Base-by-base conservation (phyloP, 495 filamentous ascomycete genomes). In the Tetracladium marchalianum region DNA sequence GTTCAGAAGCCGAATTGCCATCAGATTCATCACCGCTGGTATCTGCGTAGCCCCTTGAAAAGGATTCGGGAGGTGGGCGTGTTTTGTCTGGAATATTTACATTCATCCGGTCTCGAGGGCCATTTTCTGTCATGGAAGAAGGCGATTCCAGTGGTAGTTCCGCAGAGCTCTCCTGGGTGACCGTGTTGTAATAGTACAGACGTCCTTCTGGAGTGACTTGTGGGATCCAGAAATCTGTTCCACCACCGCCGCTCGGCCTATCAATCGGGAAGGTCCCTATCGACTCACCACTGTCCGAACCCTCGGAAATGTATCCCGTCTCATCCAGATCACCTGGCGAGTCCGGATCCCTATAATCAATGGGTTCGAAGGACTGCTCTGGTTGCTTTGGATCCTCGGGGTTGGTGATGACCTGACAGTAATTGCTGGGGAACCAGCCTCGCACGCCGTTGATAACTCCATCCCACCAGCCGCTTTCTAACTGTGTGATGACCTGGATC, bases 381-480 rank as follows among this genome's bases (percentile, higher is more conserved):
- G 72, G 75, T 35, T 68, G 49, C 19, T 46, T 15, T 32, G 70
- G 59, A 47, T 93, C 85, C 40, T 84, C 79, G 35, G 77, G 73
- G 55, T 81, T 84, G 17, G 80, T 68, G 56, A 96, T 84, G 35
- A 92, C 76, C 44, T 82, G 76, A 66, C 92, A 97, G 66, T 98
- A 98, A 62, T 98, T 98, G 72, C 92, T 97, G 7, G 92, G 92
- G 67, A 98, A 98, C 92, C 92, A 98, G 45, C 92, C 92, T 53
- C 92, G 80, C 47, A 90, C 80, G 38, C 84, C 88, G 50, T 90
- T 83, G 59, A 97, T 90, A 34, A 97, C 86, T 9, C 92, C 92
- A 66, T 98, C 92, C 92, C 92, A 98, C 92, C 92, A 98, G 8
- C 92, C 92, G 51, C 89, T 97, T 57, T 96, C 93, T 35, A 98